phyloP scores from a whole-genome alignment of 805 yeast species.

The Teunomyces barrocoloradensis region DNA sequence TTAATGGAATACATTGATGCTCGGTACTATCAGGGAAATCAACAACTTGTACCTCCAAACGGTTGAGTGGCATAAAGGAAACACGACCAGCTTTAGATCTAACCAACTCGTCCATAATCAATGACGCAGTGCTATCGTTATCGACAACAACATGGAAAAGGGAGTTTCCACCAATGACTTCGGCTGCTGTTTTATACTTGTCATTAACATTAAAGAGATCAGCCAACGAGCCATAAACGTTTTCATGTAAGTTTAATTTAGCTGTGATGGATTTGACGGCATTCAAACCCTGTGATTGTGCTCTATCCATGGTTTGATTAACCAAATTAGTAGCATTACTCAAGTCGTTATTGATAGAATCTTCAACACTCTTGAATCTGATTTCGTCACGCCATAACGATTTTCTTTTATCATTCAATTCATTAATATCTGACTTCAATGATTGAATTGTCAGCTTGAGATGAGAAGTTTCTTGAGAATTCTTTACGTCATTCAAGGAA shows the following conservation, averaged over 20 bases:
- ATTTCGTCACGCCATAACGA: slow-evolving; percentile 78
- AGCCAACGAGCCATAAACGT: slow-evolving; percentile 81
- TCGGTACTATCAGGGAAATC: slow-evolving; percentile 58
- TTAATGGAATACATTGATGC: slow-evolving; percentile 69
- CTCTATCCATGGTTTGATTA: slow-evolving; percentile 72
- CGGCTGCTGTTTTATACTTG: slow-evolving; percentile 81
- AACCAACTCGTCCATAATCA: slow-evolving; percentile 71
- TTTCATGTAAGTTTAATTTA: slow-evolving; percentile 54
- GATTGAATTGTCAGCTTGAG: slow-evolving; percentile 36
- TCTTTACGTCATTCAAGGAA: slow-evolving; percentile 15
- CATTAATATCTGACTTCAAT: slow-evolving; percentile 40
- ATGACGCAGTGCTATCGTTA: slow-evolving; percentile 76
- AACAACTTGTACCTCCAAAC: slow-evolving; percentile 44
- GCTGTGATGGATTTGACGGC: slow-evolving; percentile 64
- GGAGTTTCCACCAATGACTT: slow-evolving; percentile 84
- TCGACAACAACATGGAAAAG: slow-evolving; percentile 89
- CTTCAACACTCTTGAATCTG: slow-evolving; percentile 53
- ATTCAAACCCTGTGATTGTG: slow-evolving; percentile 64
- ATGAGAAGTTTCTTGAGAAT: slow-evolving; percentile 11
- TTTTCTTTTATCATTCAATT: slow-evolving; percentile 65
- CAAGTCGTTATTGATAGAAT: slow-evolving; percentile 54
- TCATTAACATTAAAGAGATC: slow-evolving; percentile 79
- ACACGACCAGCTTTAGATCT: slow-evolving; percentile 76
- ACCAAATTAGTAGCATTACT: slow-evolving; percentile 57
- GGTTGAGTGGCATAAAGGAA: slow-evolving; percentile 86